A percentile compares a stretch with the other conserved stretches of the same genome.
Evolutionary conservation across 1,139 yeast species (phyloP).

Genomic region (Debaryomyces subglobosus): DNA sequence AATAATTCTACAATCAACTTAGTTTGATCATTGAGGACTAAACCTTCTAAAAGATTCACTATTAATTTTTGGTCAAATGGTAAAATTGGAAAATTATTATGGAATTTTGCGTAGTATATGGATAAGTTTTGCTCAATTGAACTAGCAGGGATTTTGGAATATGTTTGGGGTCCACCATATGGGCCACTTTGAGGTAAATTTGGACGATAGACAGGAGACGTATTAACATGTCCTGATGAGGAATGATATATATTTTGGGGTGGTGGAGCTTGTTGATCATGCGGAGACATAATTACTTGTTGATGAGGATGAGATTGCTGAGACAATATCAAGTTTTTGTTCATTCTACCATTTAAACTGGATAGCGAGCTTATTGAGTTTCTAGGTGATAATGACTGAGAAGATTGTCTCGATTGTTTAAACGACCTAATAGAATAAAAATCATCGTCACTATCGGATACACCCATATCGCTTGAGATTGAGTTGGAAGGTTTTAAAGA

Average conservation of each 20-base stretch:
- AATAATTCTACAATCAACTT: conserved; percentile 52
- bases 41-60: conserved; percentile 17
- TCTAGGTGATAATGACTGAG: conserved; percentile 46
- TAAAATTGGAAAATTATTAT: conserved; percentile 58
- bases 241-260: conserved; percentile 10
- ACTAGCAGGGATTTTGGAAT: conserved; percentile 16
- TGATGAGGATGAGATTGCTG: conserved; percentile 10
- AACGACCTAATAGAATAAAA: conserved; percentile 34
- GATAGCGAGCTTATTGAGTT: conserved; percentile 48
- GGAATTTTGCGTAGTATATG: conserved; percentile 56
- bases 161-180: background rate
- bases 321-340: conserved; percentile 23
- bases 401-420: conserved; percentile 22
- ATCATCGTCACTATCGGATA: conserved; percentile 47
- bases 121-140: conserved; percentile 27
- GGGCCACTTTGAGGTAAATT: background rate
- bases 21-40: conserved; percentile 29
- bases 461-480: conserved; percentile 23
- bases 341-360: conserved; percentile 49
- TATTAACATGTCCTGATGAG: background rate
- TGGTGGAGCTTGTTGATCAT: conserved; percentile 7
- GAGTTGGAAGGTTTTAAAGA: conserved; percentile 32
- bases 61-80: conserved; percentile 47
- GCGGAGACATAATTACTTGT: conserved; percentile 9
- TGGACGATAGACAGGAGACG: background rate